Evolutionary conservation across 2,329 filamentous ascomycete species (phyloP).

Genomic region (Fusarium sulawesiense): DNA sequence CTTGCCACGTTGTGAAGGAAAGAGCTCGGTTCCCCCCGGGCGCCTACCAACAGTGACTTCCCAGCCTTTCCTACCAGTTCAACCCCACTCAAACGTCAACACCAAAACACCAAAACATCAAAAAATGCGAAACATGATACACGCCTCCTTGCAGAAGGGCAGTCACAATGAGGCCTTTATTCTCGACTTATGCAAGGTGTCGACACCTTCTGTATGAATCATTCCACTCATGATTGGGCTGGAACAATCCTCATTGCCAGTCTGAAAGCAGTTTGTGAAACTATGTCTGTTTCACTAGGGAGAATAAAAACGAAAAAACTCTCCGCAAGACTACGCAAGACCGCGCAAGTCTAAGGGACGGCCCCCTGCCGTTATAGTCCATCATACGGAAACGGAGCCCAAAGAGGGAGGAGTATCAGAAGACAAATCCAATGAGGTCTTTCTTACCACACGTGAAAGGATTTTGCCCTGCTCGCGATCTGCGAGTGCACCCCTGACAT

Average conservation of each 20-base stretch:
- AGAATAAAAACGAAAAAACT: conserved; percentile 15
- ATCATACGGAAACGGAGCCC: conserved; percentile 22
- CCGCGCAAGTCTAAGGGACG: conserved; percentile 8
- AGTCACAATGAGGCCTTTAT: conserved; percentile 7
- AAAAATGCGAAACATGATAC: conserved; percentile 39
- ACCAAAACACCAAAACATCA: conserved; percentile 38
- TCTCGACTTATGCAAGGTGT: conserved; percentile 16
- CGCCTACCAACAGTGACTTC: conserved; percentile 23
- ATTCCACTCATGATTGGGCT: conserved; percentile 29
- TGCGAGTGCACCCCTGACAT: conserved; percentile 29
- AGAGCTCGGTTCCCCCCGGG: conserved; percentile 39
- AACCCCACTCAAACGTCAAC: conserved; percentile 27
- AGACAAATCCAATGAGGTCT: conserved; percentile 26
- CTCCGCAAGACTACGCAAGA: not conserved
- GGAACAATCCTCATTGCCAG: conserved; percentile 3
- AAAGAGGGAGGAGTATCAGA: conserved; percentile 35
- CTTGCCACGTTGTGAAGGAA: conserved; percentile 33
- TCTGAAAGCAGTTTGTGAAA: conserved; percentile 36
- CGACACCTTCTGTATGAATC: conserved; percentile 8
- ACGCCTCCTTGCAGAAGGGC: conserved; percentile 20
- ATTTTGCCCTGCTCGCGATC: conserved; percentile 30
- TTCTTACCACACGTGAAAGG: conserved; percentile 18
- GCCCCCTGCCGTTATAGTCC: conserved; percentile 4
- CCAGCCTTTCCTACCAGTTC: conserved; percentile 15
- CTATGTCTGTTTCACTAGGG: conserved; percentile 40